These are phyloP conservation scores for Hypoxylon lienhwacheense DNA, from an alignment of 495 filamentous ascomycete genomes.

Conservation along the genomic window DNA sequence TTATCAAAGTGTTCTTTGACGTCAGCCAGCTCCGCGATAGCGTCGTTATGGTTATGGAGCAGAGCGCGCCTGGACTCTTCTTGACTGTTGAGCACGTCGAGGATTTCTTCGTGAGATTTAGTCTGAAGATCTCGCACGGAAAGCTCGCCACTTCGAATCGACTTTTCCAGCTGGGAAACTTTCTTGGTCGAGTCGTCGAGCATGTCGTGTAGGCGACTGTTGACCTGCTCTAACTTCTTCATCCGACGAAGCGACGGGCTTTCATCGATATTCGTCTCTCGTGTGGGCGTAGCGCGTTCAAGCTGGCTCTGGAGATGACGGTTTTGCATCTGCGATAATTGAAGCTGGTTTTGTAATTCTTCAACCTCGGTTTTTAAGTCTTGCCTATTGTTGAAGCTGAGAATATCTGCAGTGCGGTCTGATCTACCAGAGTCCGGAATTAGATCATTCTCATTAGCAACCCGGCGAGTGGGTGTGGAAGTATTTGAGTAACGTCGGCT, in stretches of 20 bases:
- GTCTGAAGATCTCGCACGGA: conserved; percentile 90
- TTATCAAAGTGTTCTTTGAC: conserved; percentile 85
- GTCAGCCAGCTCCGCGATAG: conserved; percentile 79
- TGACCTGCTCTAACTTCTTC: conserved; percentile 90
- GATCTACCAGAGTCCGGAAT: conserved; percentile 78
- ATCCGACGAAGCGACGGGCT: conserved; percentile 80
- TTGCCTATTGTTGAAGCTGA: conserved; percentile 86
- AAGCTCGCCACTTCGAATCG: conserved; percentile 83
- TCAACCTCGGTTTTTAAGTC: conserved; percentile 90
- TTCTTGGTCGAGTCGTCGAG: conserved; percentile 94
- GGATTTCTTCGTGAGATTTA: conserved; percentile 91
- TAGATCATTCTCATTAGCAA: conserved; percentile 64
- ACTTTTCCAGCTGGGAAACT: conserved; percentile 85
- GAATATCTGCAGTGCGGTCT: conserved; percentile 85
- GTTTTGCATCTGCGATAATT: conserved; percentile 95
- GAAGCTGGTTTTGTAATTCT: conserved; percentile 90
- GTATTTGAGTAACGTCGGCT: conserved; percentile 70
- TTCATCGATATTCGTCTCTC: conserved; percentile 69
- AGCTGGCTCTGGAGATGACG: conserved; percentile 89
- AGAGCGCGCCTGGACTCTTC: conserved; percentile 84
- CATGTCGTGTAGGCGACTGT: conserved; percentile 89
- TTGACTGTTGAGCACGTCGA: conserved; percentile 90
- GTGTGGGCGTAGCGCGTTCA: conserved; percentile 60
- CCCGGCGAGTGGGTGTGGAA: conserved; percentile 72
- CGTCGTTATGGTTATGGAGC: conserved; percentile 80